phyloP scores from a whole-genome alignment of 2,329 filamentous ascomycete genomes.

The Paracamarosporium sp. region DNA sequence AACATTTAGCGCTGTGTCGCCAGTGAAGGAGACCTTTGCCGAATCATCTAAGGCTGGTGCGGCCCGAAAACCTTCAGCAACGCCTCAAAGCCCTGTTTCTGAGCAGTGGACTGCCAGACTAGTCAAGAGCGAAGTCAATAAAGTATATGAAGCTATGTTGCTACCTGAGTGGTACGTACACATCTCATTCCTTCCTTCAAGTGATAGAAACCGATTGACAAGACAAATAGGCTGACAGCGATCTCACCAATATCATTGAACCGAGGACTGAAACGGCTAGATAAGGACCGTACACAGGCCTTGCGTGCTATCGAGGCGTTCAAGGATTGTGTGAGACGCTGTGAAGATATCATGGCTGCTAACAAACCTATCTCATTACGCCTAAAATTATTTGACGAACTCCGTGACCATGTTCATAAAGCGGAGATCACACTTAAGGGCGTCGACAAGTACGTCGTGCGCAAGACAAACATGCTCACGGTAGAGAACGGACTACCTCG shows the following conservation, averaged over 20 bases:
- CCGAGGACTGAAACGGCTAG: neutral
- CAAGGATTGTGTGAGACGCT: conserved; percentile 23
- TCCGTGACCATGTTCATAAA: conserved; percentile 48
- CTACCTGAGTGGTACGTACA: neutral
- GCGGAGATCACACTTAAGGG: conserved; percentile 39
- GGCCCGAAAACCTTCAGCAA: neutral
- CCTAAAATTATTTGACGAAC: conserved; percentile 31
- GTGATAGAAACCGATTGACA: neutral
- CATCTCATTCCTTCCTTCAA: neutral
- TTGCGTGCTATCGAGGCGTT: conserved; percentile 10
- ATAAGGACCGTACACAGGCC: neutral
- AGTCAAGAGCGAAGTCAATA: neutral
- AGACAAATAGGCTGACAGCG: neutral
- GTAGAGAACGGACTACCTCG: conserved; percentile 45
- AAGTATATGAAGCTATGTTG: neutral
- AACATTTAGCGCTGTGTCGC: neutral
- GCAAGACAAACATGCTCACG: conserved; percentile 45
- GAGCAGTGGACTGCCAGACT: neutral
- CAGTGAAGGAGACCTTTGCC: neutral
- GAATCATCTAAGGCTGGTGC: neutral
- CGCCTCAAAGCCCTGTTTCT: neutral
- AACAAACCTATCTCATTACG: neutral
- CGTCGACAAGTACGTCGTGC: conserved; percentile 41
- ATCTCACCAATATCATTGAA: neutral
- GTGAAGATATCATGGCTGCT: conserved; percentile 16